phyloP scores from a whole-genome alignment of 192 early-diverging fungal species.

The Backusella sp. region DNA sequence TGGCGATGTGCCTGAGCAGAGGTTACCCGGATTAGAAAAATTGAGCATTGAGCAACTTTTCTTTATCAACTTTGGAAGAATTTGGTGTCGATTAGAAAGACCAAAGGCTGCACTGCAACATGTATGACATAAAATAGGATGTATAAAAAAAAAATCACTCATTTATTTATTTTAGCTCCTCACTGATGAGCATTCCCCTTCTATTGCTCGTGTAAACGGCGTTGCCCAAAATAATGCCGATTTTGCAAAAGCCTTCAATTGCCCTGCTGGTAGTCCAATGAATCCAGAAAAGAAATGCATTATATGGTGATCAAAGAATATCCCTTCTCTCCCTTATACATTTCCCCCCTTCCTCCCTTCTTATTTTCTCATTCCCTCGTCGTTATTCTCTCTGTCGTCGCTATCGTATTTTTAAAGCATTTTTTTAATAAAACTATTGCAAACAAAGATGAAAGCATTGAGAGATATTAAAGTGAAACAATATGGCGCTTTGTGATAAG shows the following conservation, averaged over 20 bases:
- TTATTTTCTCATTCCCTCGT: not conserved
- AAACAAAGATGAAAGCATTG: too few relatives aligned
- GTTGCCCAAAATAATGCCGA: constrained; percentile 56
- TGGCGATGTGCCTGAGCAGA: not conserved
- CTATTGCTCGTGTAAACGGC: constrained; percentile 63
- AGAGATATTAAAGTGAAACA: too few relatives aligned
- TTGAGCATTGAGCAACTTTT: constrained; percentile 57
- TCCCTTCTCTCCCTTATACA: not conserved
- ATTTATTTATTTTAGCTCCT: constrained; percentile 34
- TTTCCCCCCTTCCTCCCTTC: not conserved
- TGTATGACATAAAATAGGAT: not conserved
- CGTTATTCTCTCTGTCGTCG: not conserved
- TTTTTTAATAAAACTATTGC: too few relatives aligned
- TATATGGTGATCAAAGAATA: constrained; percentile 20
- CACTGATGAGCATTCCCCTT: constrained; percentile 66
- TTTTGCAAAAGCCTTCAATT: constrained; percentile 69
- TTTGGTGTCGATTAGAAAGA: constrained; percentile 58
- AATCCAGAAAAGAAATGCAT: constrained; percentile 61
- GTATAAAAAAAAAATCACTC: not conserved
- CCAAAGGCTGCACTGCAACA: constrained; percentile 23
- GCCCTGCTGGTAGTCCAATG: constrained; percentile 55
- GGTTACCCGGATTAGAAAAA: constrained; percentile 44
- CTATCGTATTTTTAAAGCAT: too few relatives aligned
- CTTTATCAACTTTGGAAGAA: constrained; percentile 60
- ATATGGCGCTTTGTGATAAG: too few relatives aligned